Conservation (phyloP, 495 filamentous ascomycete genomes). For the Xylaria palmicola region DNA sequence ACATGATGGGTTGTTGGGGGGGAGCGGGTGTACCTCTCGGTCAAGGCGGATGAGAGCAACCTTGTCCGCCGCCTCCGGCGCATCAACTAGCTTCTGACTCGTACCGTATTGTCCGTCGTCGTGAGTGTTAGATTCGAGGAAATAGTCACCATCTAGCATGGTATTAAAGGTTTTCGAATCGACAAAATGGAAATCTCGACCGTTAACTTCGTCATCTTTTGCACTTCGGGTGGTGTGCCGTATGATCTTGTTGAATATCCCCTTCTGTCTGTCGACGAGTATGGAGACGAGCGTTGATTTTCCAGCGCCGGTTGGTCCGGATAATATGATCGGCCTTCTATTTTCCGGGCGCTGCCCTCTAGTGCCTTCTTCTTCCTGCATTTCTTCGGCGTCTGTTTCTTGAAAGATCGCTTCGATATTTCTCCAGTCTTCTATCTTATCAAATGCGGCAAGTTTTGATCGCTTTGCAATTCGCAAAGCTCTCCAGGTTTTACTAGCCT, state of each 20-base stretch:
- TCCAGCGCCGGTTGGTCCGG: slow-evolving; percentile 39
- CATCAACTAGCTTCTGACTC: slow-evolving; percentile 44
- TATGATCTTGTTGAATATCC: slow-evolving; percentile 40
- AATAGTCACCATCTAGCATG: slow-evolving; percentile 52
- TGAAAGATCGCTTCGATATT: slow-evolving; percentile 58
- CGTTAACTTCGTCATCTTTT: slow-evolving; percentile 45
- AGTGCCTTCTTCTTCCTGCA: slow-evolving; percentile 24
- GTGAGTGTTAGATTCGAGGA: slow-evolving; percentile 47
- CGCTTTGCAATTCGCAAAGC: slow-evolving; percentile 74
- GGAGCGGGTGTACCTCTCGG: slow-evolving; percentile 34
- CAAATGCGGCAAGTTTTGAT: slow-evolving; percentile 70
- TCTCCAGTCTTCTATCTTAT: slow-evolving; percentile 80
- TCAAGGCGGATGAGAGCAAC: slow-evolving; percentile 61
- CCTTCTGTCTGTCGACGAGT: slow-evolving; percentile 43
- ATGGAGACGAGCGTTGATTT: slow-evolving; percentile 38
- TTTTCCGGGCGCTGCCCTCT: slow-evolving; percentile 39
- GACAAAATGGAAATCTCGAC: slow-evolving; percentile 48
- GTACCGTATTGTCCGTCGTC: slow-evolving; percentile 47
- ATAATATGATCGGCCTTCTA: slow-evolving; percentile 45
- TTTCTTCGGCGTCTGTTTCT: slow-evolving; percentile 31
- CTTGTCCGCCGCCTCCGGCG: slow-evolving; percentile 45
- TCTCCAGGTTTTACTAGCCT: slow-evolving; percentile 86
- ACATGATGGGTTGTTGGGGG: background rate
- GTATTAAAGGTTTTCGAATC: slow-evolving; percentile 45
- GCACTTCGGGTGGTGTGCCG: slow-evolving; percentile 45